A percentile compares a stretch with the other conserved stretches of the same genome.
These are phyloP conservation scores for Tothia fuscella DNA, from an alignment of 2,329 filamentous ascomycete genomes.

Conservation along the genomic window DNA sequence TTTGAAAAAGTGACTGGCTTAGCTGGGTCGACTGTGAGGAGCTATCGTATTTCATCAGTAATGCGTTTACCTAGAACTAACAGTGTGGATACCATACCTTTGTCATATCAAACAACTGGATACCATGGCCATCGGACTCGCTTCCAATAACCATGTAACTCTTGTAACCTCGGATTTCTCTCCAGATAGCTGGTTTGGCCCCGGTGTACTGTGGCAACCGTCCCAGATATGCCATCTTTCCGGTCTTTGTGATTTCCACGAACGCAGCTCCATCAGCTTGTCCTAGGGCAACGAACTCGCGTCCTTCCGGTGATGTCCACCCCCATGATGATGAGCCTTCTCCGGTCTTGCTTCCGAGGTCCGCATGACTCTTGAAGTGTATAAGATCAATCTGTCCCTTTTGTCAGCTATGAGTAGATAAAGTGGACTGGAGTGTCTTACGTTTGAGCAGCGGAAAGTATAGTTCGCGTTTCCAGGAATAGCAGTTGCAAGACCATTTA, in stretches of 20 bases:
- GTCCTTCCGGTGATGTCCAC: conserved; percentile 40
- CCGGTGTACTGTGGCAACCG: conserved; percentile 37
- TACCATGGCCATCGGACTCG: conserved; percentile 40
- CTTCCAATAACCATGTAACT: conserved; percentile 32
- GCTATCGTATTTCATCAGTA: conserved; percentile 19
- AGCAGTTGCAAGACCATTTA: conserved; percentile 27
- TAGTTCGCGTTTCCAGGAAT: conserved; percentile 22
- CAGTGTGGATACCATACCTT: conserved; percentile 21
- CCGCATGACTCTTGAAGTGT: conserved; percentile 43
- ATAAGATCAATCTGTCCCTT: conserved; percentile 36
- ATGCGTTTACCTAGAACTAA: not conserved
- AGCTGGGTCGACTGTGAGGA: conserved; percentile 35
- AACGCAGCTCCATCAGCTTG: conserved; percentile 45
- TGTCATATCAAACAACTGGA: conserved; percentile 53
- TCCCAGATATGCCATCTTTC: conserved; percentile 42
- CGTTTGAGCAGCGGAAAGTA: conserved; percentile 28
- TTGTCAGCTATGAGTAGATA: not conserved
- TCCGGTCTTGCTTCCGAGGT: conserved; percentile 36
- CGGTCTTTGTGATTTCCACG: conserved; percentile 38
- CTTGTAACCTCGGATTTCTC: conserved; percentile 38
- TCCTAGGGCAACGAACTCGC: conserved; percentile 43
- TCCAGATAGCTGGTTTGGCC: conserved; percentile 36
- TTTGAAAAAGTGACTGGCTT: conserved; percentile 32
- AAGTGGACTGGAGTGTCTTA: conserved; percentile 14
- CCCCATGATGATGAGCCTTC: conserved; percentile 40